A percentile compares a stretch with the other conserved stretches of the same genome.
Evolutionary conservation across 2,329 filamentous ascomycete species (phyloP).

Genomic region (Diaporthe destruens): DNA sequence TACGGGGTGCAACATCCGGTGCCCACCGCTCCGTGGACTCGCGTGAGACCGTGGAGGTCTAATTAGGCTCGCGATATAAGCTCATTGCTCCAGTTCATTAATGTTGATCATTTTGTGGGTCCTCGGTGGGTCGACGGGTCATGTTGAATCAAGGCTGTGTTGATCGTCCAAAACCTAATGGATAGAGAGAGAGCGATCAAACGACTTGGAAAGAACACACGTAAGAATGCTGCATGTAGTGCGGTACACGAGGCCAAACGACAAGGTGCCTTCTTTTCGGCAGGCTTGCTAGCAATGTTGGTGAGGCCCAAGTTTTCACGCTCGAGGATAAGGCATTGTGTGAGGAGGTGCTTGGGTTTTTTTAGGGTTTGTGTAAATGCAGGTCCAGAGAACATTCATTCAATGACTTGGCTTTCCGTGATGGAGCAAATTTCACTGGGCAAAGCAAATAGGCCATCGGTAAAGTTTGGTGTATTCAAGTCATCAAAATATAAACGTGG

Average conservation of each 20-base stretch:
- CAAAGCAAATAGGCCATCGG: not conserved
- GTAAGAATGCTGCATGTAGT: not conserved
- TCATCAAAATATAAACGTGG: conserved; percentile 25
- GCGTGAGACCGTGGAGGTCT: not conserved
- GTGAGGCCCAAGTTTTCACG: not conserved
- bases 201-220: not conserved
- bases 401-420: not conserved
- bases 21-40: not conserved
- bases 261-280: too few relatives aligned
- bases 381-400: too few relatives aligned
- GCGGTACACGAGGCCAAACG: too few relatives aligned
- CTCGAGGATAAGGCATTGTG: too few relatives aligned
- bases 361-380: not conserved
- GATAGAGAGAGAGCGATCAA: too few relatives aligned
- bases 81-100: conserved; percentile 14
- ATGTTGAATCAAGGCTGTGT: not conserved
- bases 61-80: conserved; percentile 16
- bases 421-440: not conserved
- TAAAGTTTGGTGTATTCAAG: conserved; percentile 2
- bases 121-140: conserved; percentile 6
- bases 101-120: conserved; percentile 21
- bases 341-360: not conserved
- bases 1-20: not conserved
- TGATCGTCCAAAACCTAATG: not conserved
- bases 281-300: not conserved